Evolutionary conservation across 331 rosid genomes (phyloP), one percentile per base, ranked within the genome.

Genomic region (Malus hybrid): DNA sequence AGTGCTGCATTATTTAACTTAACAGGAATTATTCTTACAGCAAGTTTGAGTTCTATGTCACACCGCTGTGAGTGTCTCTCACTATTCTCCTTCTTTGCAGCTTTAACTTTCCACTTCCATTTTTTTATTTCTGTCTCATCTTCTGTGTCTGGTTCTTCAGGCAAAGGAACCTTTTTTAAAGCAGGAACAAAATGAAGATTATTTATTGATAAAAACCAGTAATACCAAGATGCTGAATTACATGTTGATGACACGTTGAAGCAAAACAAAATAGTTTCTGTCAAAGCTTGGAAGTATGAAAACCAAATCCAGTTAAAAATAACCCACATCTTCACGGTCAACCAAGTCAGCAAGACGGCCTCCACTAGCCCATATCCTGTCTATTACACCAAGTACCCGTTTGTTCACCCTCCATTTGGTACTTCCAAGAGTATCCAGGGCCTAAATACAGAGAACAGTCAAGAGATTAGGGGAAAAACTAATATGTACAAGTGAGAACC

Each of bases 11-110:
- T 29, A 61, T n/a, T 79, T 42, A 76, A 65, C 65, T 34, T 44
- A 73, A 56, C 19, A 48, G 55, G 81, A 62, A 68, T 66, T 75
- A 66, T 82, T 72, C 96, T 86, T 90, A 93, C 98, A 67, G 96
- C 86, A 58, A 93, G 97, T 83, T 93, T 91, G 77, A 93, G 98
- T 83, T 93, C 97, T 84, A 82, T 69, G 72, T 93, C 96, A 63
- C 98, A 93, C 70, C 93, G 87, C 81, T 89, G 97, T 34, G 98
- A 90, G 84, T 93, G 96, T 75, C 86, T 88, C 89, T 93, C 93
- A 5, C 24, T 80, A 70, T 91, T 93, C 80, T 82, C 86, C 84
- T 91, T 93, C 82, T 75, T 89, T 24, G 76, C 82, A 50, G 77
- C 66, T 87, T 91, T 91, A 30, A 89, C 80, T 80, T 88, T 89